phyloP scores from a whole-genome alignment of 495 filamentous ascomycete species.

The Penicillium flavigenum region DNA sequence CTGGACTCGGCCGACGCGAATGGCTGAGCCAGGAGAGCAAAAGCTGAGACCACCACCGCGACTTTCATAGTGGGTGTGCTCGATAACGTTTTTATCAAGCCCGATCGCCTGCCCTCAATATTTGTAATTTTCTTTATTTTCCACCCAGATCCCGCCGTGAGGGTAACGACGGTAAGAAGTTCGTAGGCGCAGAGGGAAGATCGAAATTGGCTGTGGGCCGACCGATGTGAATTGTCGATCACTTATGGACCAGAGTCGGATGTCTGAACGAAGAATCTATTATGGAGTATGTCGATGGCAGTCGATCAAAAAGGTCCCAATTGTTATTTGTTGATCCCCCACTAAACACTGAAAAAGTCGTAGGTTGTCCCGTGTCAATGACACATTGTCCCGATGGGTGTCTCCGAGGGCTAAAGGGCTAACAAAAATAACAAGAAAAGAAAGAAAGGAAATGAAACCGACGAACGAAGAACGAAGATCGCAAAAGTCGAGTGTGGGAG shows the following conservation, averaged over 20 bases:
- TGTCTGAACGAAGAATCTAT: neutral
- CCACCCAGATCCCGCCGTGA: neutral
- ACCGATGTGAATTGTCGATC: conserved; percentile 25
- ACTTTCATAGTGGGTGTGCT: conserved; percentile 21
- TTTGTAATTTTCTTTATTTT: neutral
- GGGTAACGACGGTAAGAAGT: neutral
- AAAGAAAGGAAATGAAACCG: neutral
- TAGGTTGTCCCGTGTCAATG: conserved; percentile 8
- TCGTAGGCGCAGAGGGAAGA: neutral
- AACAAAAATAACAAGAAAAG: neutral
- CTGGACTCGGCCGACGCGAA: conserved; percentile 22
- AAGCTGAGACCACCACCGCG: conserved; percentile 12
- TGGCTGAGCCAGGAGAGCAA: conserved; percentile 21
- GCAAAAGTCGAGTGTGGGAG: neutral
- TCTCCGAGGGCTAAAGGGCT: neutral
- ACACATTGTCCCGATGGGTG: conserved; percentile 17
- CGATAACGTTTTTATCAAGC: neutral
- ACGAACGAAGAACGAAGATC: neutral
- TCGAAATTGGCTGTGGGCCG: conserved; percentile 15
- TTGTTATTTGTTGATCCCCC: conserved; percentile 16
- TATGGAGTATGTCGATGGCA: neutral
- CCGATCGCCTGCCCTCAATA: neutral
- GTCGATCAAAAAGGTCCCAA: conserved; percentile 3
- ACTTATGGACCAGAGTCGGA: conserved; percentile 4
- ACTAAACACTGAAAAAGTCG: conserved; percentile 11